Percentiles rank a stretch among this genome's conserved stretches.
These are phyloP conservation scores for Suillus paluster DNA, from an alignment of 768 basidiomycete species.

Conservation along the genomic window DNA sequence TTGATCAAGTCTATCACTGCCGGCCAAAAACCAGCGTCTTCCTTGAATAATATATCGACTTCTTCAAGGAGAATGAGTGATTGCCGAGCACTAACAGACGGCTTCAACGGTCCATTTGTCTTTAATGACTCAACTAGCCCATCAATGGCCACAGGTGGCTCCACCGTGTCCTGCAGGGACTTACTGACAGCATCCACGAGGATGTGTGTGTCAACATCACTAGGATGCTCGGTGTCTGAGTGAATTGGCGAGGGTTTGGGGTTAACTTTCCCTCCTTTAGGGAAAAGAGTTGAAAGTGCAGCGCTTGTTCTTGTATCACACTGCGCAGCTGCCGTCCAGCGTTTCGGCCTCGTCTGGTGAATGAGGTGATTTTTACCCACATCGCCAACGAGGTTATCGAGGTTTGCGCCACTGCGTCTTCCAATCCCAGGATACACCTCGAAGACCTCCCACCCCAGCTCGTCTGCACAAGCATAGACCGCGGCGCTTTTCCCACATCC, in stretches of 20 bases:
- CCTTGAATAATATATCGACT: constrained; percentile 90
- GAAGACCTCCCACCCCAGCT: constrained; percentile 95
- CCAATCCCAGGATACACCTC: constrained; percentile 97
- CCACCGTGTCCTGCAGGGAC: constrained; percentile 6
- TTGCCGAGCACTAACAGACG: constrained; percentile 56
- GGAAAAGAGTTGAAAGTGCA: constrained; percentile 24
- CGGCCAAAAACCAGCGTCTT: constrained; percentile 87
- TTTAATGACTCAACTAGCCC: constrained; percentile 5
- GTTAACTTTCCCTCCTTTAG: constrained; percentile 12
- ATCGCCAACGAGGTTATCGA: constrained; percentile 85
- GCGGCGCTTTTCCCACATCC: constrained; percentile 92
- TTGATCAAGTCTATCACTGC: constrained; percentile 81
- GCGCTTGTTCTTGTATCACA: constrained; percentile 5
- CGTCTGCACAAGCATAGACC: constrained; percentile 91
- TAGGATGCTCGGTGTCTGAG: constrained; percentile 19
- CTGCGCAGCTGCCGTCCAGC: constrained; percentile 14
- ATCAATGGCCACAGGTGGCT: constrained; percentile 11
- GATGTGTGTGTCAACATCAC: constrained; percentile 7
- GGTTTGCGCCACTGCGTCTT: constrained; percentile 77
- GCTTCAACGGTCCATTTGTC: constrained; percentile 6
- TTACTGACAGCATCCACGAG: constrained; percentile 9
- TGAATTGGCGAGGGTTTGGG: constrained; percentile 22
- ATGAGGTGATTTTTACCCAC: constrained; percentile 94
- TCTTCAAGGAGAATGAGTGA: constrained; percentile 93
- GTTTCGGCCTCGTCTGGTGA: constrained; percentile 23